Base-by-base conservation (phyloP, 495 filamentous ascomycete genomes). In the Cudoniella acicularis region DNA sequence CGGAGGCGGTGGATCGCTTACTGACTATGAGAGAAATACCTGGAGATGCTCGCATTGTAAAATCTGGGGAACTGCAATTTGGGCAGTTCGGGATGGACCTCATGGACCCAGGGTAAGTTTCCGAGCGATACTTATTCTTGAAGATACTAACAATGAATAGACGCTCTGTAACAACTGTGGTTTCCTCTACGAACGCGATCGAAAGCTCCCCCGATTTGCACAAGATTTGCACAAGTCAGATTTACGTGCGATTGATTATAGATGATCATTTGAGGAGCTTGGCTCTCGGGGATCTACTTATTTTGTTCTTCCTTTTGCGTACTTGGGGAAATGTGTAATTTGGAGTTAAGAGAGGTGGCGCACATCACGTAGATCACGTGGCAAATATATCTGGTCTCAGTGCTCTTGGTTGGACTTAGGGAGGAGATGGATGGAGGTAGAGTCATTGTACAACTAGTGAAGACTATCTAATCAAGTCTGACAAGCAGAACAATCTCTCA, bases 141-240 rank as follows among this genome's bases (percentile, higher is more conserved):
- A 40, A 17, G 3, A 18, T 24, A 20, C 62, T 72, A 52, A 65
- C 58, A 36, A 30, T 42, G 16, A 46, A 9, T 59, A 96, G 92
- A 88, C 91, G 21, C 83, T 99, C 20, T 99, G 94, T 74, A 87
- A 89, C 71, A 98, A 96, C 68, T 99, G 94, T 73, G 93, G 91
- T 55, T 87, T 91, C 52, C 75, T 90, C 3, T 96, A 85, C 66
- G 93, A 96, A 67, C 87, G 92, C 53, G 89, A 92, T 68, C 87
- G 90, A 69, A 83, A 87, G 54, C 78, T 94, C 0, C 92, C 95
- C 2, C 85, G 87, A 52, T 96, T 89, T 86, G 85, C 87, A 4
- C 88, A 87, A 69, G 86, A 88, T 59, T 80, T 98, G 41, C 90
- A 95, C 54, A 51, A 64, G 18, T 47, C 48, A 26, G 78, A 81